Base-by-base conservation (phyloP, 257 asterid genomes). In the Solanum dulcamara region DNA sequence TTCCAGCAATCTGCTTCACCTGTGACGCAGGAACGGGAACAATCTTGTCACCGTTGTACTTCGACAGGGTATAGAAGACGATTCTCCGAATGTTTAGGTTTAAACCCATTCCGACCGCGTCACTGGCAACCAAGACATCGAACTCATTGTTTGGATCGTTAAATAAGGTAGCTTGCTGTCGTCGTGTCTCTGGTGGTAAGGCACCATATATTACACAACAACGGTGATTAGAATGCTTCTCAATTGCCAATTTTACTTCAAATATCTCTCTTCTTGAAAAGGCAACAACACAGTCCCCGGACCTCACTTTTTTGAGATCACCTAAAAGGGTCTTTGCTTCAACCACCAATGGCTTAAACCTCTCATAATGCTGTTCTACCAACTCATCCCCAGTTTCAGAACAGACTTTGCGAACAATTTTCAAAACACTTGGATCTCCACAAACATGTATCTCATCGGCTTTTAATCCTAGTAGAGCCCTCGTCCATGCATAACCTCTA, bases 41-140 rank as follows among this genome's bases (percentile, higher is more conserved):
- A 87, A 89, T 92, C 87, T 90, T 90, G 86, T 95, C 97, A 28
- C 98, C 99, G 84, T 94, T 95, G 86, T 93, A 94, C 90, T 96
- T 96, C 0, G 92, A 85, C 42, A 95, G 93, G 85, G 81, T 94
- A 80, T 89, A 93, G 83, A 96, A 96, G 22, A 96, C 91, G 70
- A 93, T 89, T 90, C 99, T 91, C 83, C 97, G 85, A 40, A 96
- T 95, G 84, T 96, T 93, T 48, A 96, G 89, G 87, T 96, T 96
- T 92, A 96, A 94, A 83, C 98, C 99, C 99, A 96, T 96, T 70
- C 99, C 99, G 18, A 96, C 98, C 10, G 99, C 99, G 83, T 96
- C 98, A 87, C 98, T 96, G 10, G 98, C 99, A 74, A 96, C 97
- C 92, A 96, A 88, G 70, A 96, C 93, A 85, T 96, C 98, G 55